Percentiles rank a stretch among this genome's conserved stretches.
These are phyloP conservation scores for Phellopilus nigrolimitatus DNA, from an alignment of 1,284 basidiomycete species.

Conservation along the genomic window DNA sequence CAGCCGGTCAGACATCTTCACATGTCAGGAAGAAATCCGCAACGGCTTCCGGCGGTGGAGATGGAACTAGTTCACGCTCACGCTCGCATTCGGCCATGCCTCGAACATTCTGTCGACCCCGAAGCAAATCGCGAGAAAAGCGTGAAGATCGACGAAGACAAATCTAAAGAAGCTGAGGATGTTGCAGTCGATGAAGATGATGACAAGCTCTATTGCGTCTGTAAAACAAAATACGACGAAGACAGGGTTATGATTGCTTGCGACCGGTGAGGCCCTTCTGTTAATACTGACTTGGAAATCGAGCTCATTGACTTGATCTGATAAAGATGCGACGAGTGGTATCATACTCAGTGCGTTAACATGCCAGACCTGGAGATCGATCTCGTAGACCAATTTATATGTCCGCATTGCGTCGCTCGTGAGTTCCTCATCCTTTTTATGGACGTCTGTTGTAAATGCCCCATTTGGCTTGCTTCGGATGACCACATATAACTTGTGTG, in stretches of 20 bases:
- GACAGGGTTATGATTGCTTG: conserved; percentile 87
- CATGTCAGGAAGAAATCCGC: conserved; percentile 29
- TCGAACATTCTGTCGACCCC: conserved; percentile 35
- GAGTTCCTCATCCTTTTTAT: conserved; percentile 28
- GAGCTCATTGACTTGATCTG: conserved; percentile 1
- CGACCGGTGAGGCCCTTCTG: conserved; percentile 55
- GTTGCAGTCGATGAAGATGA: conserved; percentile 58
- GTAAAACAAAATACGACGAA: conserved; percentile 77
- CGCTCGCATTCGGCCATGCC: conserved; percentile 68
- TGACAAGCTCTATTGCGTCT: conserved; percentile 79
- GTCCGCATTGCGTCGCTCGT: conserved; percentile 73
- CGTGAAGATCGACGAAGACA: conserved; percentile 36
- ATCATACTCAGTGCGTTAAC: conserved; percentile 74
- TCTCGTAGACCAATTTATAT: conserved; percentile 83
- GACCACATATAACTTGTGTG: neutral
- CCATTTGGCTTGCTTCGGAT: neutral
- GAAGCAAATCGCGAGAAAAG: conserved; percentile 29
- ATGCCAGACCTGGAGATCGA: conserved; percentile 76
- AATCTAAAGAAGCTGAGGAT: conserved; percentile 47
- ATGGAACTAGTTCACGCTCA: conserved; percentile 40
- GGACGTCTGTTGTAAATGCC: neutral
- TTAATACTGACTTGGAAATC: conserved; percentile 2
- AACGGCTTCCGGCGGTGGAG: conserved; percentile 28
- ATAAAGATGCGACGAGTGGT: conserved; percentile 85
- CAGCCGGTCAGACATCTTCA: conserved; percentile 11